A percentile compares a stretch with the other conserved stretches of the same genome.
Conservation (phyloP, 2,329 filamentous ascomycete species). For the Epichloe sibirici region DNA sequence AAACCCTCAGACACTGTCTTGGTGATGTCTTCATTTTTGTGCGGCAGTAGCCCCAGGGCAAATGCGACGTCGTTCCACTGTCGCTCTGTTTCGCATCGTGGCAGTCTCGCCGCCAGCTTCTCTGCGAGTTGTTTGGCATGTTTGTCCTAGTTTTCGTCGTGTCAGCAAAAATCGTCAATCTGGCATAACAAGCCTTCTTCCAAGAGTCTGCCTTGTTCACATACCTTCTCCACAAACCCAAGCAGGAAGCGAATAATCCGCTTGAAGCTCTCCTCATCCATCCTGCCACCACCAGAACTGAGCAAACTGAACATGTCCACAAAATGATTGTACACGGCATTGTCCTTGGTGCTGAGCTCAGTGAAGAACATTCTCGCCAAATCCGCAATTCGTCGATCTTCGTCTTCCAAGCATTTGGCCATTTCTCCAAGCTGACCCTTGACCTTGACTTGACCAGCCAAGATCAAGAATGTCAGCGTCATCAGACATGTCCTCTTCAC, state of each 20-base stretch:
- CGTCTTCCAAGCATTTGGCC: conserved; percentile 96
- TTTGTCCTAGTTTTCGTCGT: conserved; percentile 56
- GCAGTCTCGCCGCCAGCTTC: conserved; percentile 78
- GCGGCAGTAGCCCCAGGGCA: conserved; percentile 75
- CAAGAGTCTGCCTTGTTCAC: conserved; percentile 12
- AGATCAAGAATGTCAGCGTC: conserved; percentile 93
- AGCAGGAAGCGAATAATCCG: conserved; percentile 86
- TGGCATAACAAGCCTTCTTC: conserved; percentile 9
- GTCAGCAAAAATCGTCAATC: conserved; percentile 6
- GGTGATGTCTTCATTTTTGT: conserved; percentile 83
- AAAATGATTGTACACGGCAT: conserved; percentile 98
- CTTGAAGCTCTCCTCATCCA: conserved; percentile 77
- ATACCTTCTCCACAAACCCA: conserved; percentile 93
- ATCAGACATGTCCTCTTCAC: conserved; percentile 97
- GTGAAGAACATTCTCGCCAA: conserved; percentile 97
- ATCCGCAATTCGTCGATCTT: conserved; percentile 88
- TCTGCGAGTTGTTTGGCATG: conserved; percentile 89
- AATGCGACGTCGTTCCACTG: conserved; percentile 98
- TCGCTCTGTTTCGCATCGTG: conserved; percentile 78
- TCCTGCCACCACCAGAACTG: conserved; percentile 61
- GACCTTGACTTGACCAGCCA: conserved; percentile 97
- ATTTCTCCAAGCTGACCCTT: conserved; percentile 98
- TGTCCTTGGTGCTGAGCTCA: conserved; percentile 94
- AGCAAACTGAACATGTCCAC: conserved; percentile 97
- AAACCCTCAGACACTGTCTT: conserved; percentile 68